A percentile compares a stretch with the other conserved stretches of the same genome.
Evolutionary conservation across 2,329 filamentous ascomycete genomes (phyloP).

Genomic region (Xenosphaeropsis pyriputrescens): DNA sequence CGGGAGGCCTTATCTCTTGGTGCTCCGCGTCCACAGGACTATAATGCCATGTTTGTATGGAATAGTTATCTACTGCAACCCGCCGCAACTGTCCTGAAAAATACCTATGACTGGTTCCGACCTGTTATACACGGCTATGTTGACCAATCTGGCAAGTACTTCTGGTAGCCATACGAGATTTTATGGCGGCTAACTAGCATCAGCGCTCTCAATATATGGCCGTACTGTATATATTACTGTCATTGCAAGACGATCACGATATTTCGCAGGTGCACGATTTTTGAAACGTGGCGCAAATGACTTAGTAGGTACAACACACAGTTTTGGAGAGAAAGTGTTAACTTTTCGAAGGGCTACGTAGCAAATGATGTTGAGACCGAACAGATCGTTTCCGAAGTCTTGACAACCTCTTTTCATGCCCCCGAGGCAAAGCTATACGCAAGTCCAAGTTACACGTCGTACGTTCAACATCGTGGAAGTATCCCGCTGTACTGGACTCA

Average conservation of each 20-base stretch:
- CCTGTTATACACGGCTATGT: constrained; percentile 95
- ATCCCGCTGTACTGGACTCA: constrained; percentile 97
- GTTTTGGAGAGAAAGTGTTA: constrained; percentile 2
- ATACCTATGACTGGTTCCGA: constrained; percentile 89
- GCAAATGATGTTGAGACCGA: constrained; percentile 98
- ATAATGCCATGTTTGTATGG: constrained; percentile 97
- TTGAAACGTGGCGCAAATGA: constrained; percentile 93
- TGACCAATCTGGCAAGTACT: constrained; percentile 55
- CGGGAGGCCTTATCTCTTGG: constrained; percentile 56
- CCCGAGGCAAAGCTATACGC: constrained; percentile 75
- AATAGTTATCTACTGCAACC: constrained; percentile 80
- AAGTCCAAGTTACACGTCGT: constrained; percentile 87
- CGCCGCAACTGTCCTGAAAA: constrained; percentile 52
- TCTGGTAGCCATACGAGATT: neutral
- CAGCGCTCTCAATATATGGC: constrained; percentile 69
- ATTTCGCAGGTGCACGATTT: constrained; percentile 89
- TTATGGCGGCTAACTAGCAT: constrained; percentile 4
- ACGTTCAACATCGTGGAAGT: constrained; percentile 90
- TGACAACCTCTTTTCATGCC: constrained; percentile 90
- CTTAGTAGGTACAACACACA: constrained; percentile 26
- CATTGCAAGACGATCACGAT: constrained; percentile 80
- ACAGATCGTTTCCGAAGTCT: constrained; percentile 89
- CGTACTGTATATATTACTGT: constrained; percentile 83
- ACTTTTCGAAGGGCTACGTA: constrained; percentile 53
- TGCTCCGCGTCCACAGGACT: constrained; percentile 43